Percentiles rank a stretch among this genome's conserved stretches.
These are phyloP conservation scores for Trypanosoma mega DNA, from an alignment of 208 protist species.

Conservation along the genomic window DNA sequence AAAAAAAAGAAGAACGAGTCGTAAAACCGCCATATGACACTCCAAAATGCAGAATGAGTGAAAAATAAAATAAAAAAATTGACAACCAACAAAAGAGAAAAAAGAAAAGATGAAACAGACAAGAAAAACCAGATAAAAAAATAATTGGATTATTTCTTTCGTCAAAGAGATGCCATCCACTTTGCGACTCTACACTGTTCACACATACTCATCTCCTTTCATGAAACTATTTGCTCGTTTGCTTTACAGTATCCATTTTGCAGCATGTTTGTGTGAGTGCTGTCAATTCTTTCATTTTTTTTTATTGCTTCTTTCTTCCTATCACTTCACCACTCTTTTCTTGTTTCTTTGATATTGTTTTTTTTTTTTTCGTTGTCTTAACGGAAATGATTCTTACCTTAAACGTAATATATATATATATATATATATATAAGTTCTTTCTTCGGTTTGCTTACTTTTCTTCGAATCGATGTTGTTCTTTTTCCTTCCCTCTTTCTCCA, in stretches of 20 bases:
- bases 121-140: neutral
- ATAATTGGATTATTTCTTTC: neutral
- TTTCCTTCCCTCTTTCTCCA: too few relatives aligned
- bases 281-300: neutral
- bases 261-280: too few relatives aligned
- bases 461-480: too few relatives aligned
- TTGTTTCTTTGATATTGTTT: slow-evolving; percentile 15
- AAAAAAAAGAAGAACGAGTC: too few relatives aligned
- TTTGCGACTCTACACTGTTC: neutral
- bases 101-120: slow-evolving; percentile 1
- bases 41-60: too few relatives aligned
- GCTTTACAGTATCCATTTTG: too few relatives aligned
- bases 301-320: neutral
- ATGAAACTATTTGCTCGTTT: too few relatives aligned
- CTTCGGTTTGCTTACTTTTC: too few relatives aligned
- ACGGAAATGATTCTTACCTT: neutral
- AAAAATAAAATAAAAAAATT: neutral
- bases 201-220: neutral
- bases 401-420: too few relatives aligned
- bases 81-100: neutral
- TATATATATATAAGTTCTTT: too few relatives aligned
- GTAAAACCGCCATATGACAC: too few relatives aligned
- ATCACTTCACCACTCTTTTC: neutral
- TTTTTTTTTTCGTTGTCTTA: slow-evolving; percentile 4
- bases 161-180: too few relatives aligned